Base-by-base conservation (phyloP, 2,329 filamentous ascomycete genomes). In the Decorospora gaudefroyi region DNA sequence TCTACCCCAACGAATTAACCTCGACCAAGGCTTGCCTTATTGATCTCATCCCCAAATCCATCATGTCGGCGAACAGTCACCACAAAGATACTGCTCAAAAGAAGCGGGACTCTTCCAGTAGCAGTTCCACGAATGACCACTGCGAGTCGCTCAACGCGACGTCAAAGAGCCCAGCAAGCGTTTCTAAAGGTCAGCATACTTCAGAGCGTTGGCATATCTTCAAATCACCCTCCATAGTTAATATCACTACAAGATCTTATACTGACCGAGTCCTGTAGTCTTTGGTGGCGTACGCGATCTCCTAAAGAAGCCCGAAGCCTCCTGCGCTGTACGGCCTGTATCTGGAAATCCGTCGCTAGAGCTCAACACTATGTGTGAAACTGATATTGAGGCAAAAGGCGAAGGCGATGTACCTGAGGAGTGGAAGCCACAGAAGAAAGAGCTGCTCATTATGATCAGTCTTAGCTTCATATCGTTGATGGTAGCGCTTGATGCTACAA, bases 401-500 rank as follows among this genome's bases (percentile, higher is more conserved):
- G 41, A 53, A 32, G 12, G 5, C 12, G 27, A 23, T 1, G 22
- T 13, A 6, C 18, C 27, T 11, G 31, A 30, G 6, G 34, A 38
- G 17, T 58, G 55, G 55, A 50, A 44, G 8, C 55, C 52, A 9
- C 37, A 46, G 6, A 58, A 30, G 21, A 54, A 47, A 4, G 55
- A 58, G 32, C 19, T 41, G 11, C 12, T 61, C n/a, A 62, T 61
- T n/a, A 63, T 65, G 53, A 47, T 62, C 34, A 61, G 61, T 29
- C 49, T 67, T 10, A 52, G 55, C 6, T 53, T 65, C 19, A 55
- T 64, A 25, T 57, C 59, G 10, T 33, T 67, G 15, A 59, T 67
- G 49, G 62, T 67, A 1, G 50, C 64, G 6, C 49, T 67, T n/a
- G 64, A 67, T 37, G 55, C 61, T 8, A 65, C 63, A 3, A 57